Conservation (phyloP, 2,329 filamentous ascomycete genomes). For the Rhytidhysteron rufulum region DNA sequence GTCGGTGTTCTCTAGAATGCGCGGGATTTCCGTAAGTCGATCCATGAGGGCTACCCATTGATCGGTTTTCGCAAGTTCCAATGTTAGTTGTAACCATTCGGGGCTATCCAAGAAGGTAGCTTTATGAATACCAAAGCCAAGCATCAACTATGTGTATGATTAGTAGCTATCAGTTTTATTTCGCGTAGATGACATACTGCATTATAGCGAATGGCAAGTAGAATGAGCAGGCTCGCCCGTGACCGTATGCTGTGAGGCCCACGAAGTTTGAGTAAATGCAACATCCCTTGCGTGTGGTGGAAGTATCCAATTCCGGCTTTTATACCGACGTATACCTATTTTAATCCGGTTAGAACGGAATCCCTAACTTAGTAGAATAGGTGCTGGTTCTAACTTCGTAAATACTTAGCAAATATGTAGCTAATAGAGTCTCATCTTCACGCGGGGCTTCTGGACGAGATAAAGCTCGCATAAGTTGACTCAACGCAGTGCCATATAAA, state of each 20-base stretch:
- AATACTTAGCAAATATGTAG: constrained; percentile 30
- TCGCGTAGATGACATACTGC: constrained; percentile 17
- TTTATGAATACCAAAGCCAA: constrained; percentile 32
- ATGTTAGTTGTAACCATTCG: constrained; percentile 30
- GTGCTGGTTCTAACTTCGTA: constrained; percentile 29
- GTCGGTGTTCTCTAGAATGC: constrained; percentile 32
- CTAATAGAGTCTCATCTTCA: constrained; percentile 32
- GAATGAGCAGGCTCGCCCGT: constrained; percentile 27
- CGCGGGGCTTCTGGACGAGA: constrained; percentile 20
- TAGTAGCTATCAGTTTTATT: neutral
- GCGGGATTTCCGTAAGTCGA: constrained; percentile 29
- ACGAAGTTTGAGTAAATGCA: constrained; percentile 27
- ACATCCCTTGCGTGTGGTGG: constrained; percentile 32
- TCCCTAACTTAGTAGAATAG: neutral
- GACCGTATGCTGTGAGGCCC: constrained; percentile 28
- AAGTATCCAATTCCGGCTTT: constrained; percentile 33
- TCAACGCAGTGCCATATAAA: constrained; percentile 30
- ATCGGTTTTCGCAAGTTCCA: constrained; percentile 25
- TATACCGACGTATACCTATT: constrained; percentile 31
- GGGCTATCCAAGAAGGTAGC: constrained; percentile 30
- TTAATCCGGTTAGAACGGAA: too few species aligned
- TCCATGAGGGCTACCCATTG: constrained; percentile 31
- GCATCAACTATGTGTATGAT: constrained; percentile 19
- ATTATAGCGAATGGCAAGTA: constrained; percentile 33
- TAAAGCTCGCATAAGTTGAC: constrained; percentile 27